These are phyloP conservation scores for Kokia cookei DNA, from an alignment of 441 rosid genomes.

Conservation along the genomic window DNA sequence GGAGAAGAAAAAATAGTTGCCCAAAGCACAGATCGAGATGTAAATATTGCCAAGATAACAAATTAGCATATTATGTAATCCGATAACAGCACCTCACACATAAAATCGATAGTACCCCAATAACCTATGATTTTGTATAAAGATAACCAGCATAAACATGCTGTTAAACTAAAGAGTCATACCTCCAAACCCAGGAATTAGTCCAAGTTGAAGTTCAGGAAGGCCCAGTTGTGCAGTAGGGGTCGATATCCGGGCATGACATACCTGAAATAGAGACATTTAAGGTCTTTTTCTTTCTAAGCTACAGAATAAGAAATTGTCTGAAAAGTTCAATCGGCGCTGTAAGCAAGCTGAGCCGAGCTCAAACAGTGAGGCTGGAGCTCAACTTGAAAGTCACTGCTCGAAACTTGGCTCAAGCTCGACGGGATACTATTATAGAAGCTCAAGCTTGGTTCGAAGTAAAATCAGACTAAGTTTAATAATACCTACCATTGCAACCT, in stretches of 20 bases:
- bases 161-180: slow-evolving; percentile 11
- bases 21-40: not conserved
- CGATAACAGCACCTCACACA: not conserved
- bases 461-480: not conserved
- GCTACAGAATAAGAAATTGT: not conserved
- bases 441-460: not conserved
- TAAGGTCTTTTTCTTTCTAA: not conserved
- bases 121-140: not conserved
- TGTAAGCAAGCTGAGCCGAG: not conserved
- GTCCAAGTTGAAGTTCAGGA: slow-evolving; percentile 94
- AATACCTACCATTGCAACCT: slow-evolving; percentile 73
- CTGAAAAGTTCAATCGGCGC: not conserved
- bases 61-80: not conserved
- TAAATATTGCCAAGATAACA: not conserved
- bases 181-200: slow-evolving; percentile 98
- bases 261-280: slow-evolving; percentile 43
- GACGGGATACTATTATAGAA: not conserved
- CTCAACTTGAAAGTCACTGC: not conserved
- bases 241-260: slow-evolving; percentile 88
- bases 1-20: not conserved
- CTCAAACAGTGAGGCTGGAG: not conserved
- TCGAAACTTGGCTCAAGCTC: not conserved
- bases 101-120: not conserved
- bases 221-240: slow-evolving; percentile 80
- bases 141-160: not conserved